Percentiles rank a stretch among this genome's conserved stretches.
These are phyloP conservation scores for Pyrus pyrifolia DNA, from an alignment of 306 rosid species.

Conservation along the genomic window DNA sequence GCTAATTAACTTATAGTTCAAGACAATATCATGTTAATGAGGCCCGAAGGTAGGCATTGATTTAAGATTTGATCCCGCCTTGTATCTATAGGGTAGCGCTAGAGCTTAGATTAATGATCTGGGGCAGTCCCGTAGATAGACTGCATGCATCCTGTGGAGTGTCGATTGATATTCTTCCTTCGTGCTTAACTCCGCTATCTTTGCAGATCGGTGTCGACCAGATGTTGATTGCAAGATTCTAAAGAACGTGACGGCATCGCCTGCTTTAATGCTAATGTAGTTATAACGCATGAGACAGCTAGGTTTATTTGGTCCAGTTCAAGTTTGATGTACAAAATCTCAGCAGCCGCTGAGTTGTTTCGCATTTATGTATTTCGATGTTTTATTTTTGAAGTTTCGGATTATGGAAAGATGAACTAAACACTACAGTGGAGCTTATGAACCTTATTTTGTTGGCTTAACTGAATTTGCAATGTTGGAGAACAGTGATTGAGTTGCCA, in stretches of 20 bases:
- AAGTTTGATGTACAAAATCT: conserved; percentile 18
- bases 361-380: too few species aligned
- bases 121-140: background rate
- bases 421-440: background rate
- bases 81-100: background rate
- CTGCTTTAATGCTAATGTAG: conserved; percentile 3
- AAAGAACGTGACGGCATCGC: conserved; percentile 1
- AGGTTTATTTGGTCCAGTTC: background rate
- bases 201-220: conserved; percentile 50
- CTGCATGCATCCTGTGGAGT: background rate
- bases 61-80: background rate
- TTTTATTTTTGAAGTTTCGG: background rate
- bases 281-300: background rate
- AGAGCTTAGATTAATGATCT: background rate
- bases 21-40: background rate
- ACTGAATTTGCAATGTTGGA: background rate
- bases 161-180: background rate
- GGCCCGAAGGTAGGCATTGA: background rate
- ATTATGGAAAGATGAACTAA: background rate
- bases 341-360: background rate
- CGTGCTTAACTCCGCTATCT: background rate
- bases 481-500: background rate
- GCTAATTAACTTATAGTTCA: background rate
- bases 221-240: conserved; percentile 31
- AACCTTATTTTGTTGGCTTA: background rate